Conservation (phyloP, 495 filamentous ascomycete genomes). For the Aspergillus baeticus region DNA sequence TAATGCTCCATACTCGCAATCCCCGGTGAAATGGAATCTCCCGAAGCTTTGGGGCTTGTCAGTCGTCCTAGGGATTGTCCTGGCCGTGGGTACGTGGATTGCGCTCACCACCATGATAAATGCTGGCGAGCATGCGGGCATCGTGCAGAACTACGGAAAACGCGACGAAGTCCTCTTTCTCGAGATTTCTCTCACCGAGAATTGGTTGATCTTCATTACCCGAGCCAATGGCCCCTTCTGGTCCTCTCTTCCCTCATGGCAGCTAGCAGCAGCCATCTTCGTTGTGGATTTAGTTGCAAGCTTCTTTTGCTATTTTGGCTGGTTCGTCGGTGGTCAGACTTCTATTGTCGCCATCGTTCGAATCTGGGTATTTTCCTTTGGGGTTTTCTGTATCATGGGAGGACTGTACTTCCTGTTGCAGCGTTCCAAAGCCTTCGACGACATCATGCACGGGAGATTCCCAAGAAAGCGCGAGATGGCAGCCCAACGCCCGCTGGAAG, state of each 20-base stretch:
- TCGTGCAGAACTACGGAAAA: slow-evolving; percentile 83
- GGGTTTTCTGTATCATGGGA: slow-evolving; percentile 72
- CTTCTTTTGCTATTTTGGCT: slow-evolving; percentile 80
- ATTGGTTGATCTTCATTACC: slow-evolving; percentile 96
- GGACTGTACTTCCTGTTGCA: slow-evolving; percentile 74
- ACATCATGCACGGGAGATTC: slow-evolving; percentile 87
- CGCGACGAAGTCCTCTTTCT: slow-evolving; percentile 84
- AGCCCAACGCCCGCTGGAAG: slow-evolving; percentile 70
- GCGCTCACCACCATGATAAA: slow-evolving; percentile 75
- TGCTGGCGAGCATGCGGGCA: slow-evolving; percentile 66
- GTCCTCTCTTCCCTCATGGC: slow-evolving; percentile 80
- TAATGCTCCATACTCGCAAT: slow-evolving; percentile 82
- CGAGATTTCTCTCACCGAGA: slow-evolving; percentile 86
- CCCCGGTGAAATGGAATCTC: slow-evolving; percentile 91
- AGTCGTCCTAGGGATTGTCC: slow-evolving; percentile 73
- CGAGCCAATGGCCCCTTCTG: slow-evolving; percentile 85
- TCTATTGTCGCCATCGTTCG: slow-evolving; percentile 77
- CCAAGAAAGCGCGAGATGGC: slow-evolving; percentile 59
- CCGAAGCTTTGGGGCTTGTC: slow-evolving; percentile 93
- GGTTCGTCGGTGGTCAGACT: slow-evolving; percentile 64
- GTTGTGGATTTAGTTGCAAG: slow-evolving; percentile 80
- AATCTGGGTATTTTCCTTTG: slow-evolving; percentile 87
- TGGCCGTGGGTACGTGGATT: slow-evolving; percentile 83
- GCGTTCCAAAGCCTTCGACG: slow-evolving; percentile 75
- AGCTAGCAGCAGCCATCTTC: slow-evolving; percentile 72